phyloP scores from a whole-genome alignment of 2,329 filamentous ascomycete genomes.

The Hypoxylon sp. region DNA sequence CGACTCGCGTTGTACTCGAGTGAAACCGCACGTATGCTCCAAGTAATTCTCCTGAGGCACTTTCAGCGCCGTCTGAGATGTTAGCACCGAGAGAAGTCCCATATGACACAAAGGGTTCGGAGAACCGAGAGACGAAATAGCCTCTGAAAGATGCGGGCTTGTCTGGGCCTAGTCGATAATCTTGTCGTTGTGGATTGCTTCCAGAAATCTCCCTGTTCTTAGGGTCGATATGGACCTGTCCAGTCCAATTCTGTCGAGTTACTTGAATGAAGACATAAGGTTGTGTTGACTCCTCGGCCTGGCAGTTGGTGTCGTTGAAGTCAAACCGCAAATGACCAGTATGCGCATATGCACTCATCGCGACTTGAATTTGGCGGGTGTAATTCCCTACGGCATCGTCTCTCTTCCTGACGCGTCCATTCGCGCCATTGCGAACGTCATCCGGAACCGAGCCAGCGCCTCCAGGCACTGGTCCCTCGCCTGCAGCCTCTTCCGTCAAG shows the following conservation, averaged over 20 bases:
- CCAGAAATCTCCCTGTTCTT: constrained; percentile 56
- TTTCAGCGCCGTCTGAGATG: constrained; percentile 39
- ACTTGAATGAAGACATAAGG: constrained; percentile 60
- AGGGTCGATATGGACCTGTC: constrained; percentile 55
- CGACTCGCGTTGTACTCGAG: constrained; percentile 49
- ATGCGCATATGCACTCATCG: constrained; percentile 59
- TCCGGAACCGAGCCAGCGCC: constrained; percentile 56
- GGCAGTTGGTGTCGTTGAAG: constrained; percentile 46
- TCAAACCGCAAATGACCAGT: constrained; percentile 58
- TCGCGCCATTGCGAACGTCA: constrained; percentile 54
- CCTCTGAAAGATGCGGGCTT: constrained; percentile 57
- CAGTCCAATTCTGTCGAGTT: constrained; percentile 61
- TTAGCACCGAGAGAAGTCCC: constrained; percentile 53
- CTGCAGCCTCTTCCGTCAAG: constrained; percentile 51
- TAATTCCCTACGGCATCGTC: constrained; percentile 26
- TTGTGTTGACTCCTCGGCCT: constrained; percentile 11
- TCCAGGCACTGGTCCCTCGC: constrained; percentile 55
- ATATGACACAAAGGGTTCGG: constrained; percentile 55
- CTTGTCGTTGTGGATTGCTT: constrained; percentile 60
- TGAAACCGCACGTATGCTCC: constrained; percentile 58
- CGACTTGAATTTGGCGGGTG: constrained; percentile 46
- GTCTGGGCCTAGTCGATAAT: constrained; percentile 59
- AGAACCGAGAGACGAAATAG: constrained; percentile 63
- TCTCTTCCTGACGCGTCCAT: constrained; percentile 54
- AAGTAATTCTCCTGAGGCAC: constrained; percentile 52